These are phyloP conservation scores for Leptoxyphium fumago DNA, from an alignment of 2,329 filamentous ascomycete species.

Conservation along the genomic window DNA sequence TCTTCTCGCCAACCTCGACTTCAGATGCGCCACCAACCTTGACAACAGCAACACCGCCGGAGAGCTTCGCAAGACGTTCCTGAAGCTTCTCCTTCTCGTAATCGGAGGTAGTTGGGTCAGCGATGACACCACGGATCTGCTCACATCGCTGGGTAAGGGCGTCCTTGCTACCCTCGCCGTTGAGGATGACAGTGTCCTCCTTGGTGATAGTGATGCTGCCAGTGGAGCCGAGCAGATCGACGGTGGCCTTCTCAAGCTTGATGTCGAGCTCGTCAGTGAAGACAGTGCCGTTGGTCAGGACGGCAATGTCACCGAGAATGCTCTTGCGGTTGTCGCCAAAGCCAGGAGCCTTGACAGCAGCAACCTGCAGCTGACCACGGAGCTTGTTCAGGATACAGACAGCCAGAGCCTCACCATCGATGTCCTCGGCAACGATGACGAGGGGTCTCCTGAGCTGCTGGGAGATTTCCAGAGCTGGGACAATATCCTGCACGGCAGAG, in stretches of 20 bases:
- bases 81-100: conserved; percentile 99
- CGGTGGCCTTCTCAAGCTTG: conserved; percentile 96
- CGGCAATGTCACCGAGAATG: conserved; percentile 89
- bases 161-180: conserved; percentile 93
- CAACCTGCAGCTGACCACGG: conserved; percentile 96
- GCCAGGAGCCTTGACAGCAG: conserved; percentile 94
- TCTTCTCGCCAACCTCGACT: conserved; percentile 99
- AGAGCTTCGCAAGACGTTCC: conserved; percentile 98
- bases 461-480: conserved; percentile 92
- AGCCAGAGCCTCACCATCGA: conserved; percentile 93
- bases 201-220: conserved; percentile 99
- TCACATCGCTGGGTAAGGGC: conserved; percentile 87
- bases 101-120: conserved; percentile 84
- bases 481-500: conserved; percentile 96
- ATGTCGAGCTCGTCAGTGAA: conserved; percentile 97
- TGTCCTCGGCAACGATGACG: conserved; percentile 97
- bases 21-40: conserved; percentile 96
- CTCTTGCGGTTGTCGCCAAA: conserved; percentile 99
- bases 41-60: conserved; percentile 97
- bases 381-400: conserved; percentile 99
- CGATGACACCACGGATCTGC: conserved; percentile 96
- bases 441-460: conserved; percentile 90
- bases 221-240: conserved; percentile 91
- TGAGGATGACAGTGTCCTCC: conserved; percentile 97
- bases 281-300: conserved; percentile 92